Evolutionary conservation across 768 basidiomycete genomes (phyloP).

Genomic region (Suillus brevipes): DNA sequence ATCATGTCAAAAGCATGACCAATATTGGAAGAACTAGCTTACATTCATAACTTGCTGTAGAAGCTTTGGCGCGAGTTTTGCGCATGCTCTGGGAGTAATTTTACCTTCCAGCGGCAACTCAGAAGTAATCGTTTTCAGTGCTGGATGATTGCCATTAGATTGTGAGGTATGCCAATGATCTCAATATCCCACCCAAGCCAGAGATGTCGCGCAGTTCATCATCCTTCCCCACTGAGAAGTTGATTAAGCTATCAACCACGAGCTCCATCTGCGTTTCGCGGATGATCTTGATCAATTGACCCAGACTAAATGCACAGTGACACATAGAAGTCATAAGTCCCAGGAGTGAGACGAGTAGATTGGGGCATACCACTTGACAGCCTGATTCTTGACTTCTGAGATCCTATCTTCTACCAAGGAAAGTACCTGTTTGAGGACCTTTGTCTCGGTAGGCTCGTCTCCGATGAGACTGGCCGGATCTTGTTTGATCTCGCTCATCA

Average conservation of each 20-base stretch:
- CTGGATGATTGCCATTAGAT: slow-evolving; percentile 40
- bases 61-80: slow-evolving; percentile 82
- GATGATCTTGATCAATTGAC: slow-evolving; percentile 87
- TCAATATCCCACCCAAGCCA: slow-evolving; percentile 63
- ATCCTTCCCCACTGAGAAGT: slow-evolving; percentile 81
- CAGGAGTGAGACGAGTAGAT: neutral
- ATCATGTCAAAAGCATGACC: slow-evolving; percentile 12
- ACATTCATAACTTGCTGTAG: slow-evolving; percentile 80
- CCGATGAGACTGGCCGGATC: slow-evolving; percentile 74
- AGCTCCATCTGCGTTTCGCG: slow-evolving; percentile 78
- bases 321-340: slow-evolving; percentile 1
- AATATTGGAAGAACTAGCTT: slow-evolving; percentile 17
- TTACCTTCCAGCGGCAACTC: slow-evolving; percentile 84
- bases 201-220: slow-evolving; percentile 95
- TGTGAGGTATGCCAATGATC: neutral
- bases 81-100: slow-evolving; percentile 76
- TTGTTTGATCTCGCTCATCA: slow-evolving; percentile 84
- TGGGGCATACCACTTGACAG: slow-evolving; percentile 83
- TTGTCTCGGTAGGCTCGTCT: slow-evolving; percentile 84
- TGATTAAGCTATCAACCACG: slow-evolving; percentile 88
- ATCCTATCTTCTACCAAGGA: slow-evolving; percentile 91
- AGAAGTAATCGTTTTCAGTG: slow-evolving; percentile 91
- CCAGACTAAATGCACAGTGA: slow-evolving; percentile 55
- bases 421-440: slow-evolving; percentile 82
- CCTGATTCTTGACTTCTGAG: slow-evolving; percentile 97